A percentile compares a stretch with the other conserved stretches of the same genome.
phyloP scores from a whole-genome alignment of 192 early-diverging fungal genomes.

The Geranomyces michiganensis region DNA sequence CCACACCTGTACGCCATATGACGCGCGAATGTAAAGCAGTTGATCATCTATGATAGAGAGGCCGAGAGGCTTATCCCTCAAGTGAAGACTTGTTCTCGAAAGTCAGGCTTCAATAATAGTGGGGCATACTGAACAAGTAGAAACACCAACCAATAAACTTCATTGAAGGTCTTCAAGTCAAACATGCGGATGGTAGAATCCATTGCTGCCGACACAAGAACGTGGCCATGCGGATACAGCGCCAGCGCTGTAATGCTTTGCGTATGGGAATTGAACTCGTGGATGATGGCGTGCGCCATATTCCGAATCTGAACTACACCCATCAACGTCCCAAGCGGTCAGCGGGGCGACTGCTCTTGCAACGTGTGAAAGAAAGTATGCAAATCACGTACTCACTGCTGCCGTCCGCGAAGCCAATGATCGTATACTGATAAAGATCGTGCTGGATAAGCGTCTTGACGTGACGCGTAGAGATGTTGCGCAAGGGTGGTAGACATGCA shows the following conservation, averaged over 20 bases:
- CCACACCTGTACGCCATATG: conserved; percentile 47
- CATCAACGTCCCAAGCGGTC: not conserved
- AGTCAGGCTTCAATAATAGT: not conserved
- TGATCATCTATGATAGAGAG: conserved; percentile 50
- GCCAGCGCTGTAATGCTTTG: conserved; percentile 47
- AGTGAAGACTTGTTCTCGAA: conserved; percentile 35
- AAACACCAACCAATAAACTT: conserved; percentile 49
- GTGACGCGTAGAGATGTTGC: conserved; percentile 39
- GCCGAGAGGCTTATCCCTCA: conserved; percentile 45
- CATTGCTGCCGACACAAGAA: conserved; percentile 45
- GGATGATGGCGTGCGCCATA: conserved; percentile 44
- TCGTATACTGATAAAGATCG: conserved; percentile 49
- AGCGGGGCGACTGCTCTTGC: no score
- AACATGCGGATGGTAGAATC: conserved; percentile 55
- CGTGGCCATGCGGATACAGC: conserved; percentile 42
- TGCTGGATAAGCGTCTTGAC: conserved; percentile 43
- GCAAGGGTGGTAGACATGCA: conserved; percentile 1
- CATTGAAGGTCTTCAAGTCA: conserved; percentile 50
- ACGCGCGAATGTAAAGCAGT: conserved; percentile 39
- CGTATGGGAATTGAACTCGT: conserved; percentile 53
- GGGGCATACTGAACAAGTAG: not conserved
- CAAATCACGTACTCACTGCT: conserved; percentile 35
- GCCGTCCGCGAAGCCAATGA: conserved; percentile 54
- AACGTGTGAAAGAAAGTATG: no score
- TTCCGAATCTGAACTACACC: conserved; percentile 46